A percentile compares a stretch with the other conserved stretches of the same genome.
Evolutionary conservation across 805 yeast species (phyloP).

Genomic region (Saccharomycopsis olivae): DNA sequence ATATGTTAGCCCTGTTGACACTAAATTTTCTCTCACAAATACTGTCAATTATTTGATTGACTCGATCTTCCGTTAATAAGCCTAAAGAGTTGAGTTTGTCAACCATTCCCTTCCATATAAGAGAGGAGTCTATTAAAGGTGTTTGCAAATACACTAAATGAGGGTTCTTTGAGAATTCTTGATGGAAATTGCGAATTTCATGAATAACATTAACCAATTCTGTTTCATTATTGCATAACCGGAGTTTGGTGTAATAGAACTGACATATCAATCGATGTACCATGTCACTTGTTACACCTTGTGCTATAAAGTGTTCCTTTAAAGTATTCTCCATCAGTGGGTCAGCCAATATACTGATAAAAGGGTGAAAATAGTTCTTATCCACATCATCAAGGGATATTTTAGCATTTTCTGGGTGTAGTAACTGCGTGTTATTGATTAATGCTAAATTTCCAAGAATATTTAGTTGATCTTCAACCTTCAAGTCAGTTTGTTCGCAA

Average conservation of each 20-base stretch:
- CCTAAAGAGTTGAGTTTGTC: constrained; percentile 2
- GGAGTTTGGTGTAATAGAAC: constrained; percentile 8
- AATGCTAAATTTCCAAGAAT: constrained; percentile 6
- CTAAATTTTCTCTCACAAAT: constrained; percentile 2
- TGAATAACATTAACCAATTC: constrained; percentile 5
- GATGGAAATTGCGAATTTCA: constrained; percentile 3
- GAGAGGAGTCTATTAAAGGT: constrained; percentile 1
- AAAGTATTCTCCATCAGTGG: background rate
- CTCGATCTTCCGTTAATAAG: constrained; percentile 2
- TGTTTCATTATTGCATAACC: background rate
- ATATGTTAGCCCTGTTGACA: constrained; percentile 2
- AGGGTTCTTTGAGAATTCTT: no score
- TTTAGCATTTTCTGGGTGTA: background rate
- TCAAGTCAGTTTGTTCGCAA: background rate
- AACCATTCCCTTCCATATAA: constrained; percentile 9
- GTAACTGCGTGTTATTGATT: background rate
- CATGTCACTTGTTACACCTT: background rate
- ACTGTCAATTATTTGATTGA: constrained; percentile 2
- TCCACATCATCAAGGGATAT: constrained; percentile 1
- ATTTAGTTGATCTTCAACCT: background rate
- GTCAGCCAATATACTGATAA: constrained; percentile 1
- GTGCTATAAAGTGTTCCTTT: no score
- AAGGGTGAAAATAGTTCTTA: constrained; percentile 5
- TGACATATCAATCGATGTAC: constrained; percentile 6
- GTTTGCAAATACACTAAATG: no score